Evolutionary conservation across 345 rosid genomes (phyloP), one percentile per base, ranked within the genome.

Genomic region (Eutrema yunnanense): DNA sequence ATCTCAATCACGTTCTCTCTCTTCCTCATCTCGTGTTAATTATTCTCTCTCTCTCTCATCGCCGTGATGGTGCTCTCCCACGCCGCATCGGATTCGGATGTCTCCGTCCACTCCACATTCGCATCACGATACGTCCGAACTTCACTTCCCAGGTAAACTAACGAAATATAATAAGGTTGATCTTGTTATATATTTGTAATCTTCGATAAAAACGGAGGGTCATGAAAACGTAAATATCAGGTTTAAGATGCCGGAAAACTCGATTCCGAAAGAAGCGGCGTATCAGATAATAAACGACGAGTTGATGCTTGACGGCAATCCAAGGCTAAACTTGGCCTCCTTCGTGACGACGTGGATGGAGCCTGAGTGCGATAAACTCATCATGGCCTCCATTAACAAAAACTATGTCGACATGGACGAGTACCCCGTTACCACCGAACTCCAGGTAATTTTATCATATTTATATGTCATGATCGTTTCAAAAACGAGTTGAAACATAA

Each of bases 321-420:
- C 98, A 2, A 73, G 97, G 85, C 73, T 92, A 65, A 90, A 92
- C 81, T 80, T 92, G 73, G 98, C 98, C 5, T 92, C 96, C 5
- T 92, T 90, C 44, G 96, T 92, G 60, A 92, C 96, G 0, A 92
- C 98, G 0, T 90, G 96, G 96, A 92, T 92, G 96, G 96, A 92
- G 78, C 96, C 98, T 2, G 98, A 92, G 78, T 92, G 98, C 16
- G 90, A 92, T 57, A 87, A 87, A 84, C 97, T 92, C 51, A 92
- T 92, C 40, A 92, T 92, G 97, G 81, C 79, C 16, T 69, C 97
- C 60, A 76, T 90, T 40, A 92, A 90, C 90, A 92, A 92, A 83
- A 92, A 92, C 85, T 92, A 89, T 50, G 94, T 92, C 44, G 96
- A 92, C 80, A 89, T 92, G 98, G 98, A 92, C 48, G 98, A 90